A percentile compares a stretch with the other conserved stretches of the same genome.
phyloP scores from a whole-genome alignment of 164 flowering plant species.

The Saururus chinensis region DNA sequence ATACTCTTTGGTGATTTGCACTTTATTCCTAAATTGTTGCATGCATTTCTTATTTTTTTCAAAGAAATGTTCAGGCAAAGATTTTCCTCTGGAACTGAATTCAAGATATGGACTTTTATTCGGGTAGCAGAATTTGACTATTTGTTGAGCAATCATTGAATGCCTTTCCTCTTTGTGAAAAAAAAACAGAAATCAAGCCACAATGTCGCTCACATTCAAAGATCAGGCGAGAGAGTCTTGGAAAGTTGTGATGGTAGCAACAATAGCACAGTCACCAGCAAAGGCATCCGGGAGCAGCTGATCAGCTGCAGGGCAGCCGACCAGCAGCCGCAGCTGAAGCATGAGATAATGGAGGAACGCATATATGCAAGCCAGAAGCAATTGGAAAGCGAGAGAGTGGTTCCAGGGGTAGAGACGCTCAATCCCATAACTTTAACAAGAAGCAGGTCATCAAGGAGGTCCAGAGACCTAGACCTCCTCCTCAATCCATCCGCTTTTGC shows the following conservation, averaged over 20 bases:
- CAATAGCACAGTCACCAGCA: not conserved
- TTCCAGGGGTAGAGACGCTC: slow-evolving; percentile 18
- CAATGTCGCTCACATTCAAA: slow-evolving; percentile 14
- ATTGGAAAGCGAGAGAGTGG: slow-evolving; percentile 8
- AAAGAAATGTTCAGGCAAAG: no score
- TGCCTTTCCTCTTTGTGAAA: not conserved
- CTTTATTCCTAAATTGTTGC: no score
- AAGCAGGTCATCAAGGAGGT: slow-evolving; percentile 39
- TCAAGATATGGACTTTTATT: no score
- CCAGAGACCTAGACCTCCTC: slow-evolving; percentile 39
- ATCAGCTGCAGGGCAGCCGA: slow-evolving; percentile 2
- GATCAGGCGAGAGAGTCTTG: slow-evolving; percentile 17
- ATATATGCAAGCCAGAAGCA: slow-evolving; percentile 9
- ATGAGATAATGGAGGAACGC: slow-evolving; percentile 10
- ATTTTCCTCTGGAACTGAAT: no score
- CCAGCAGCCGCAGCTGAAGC: slow-evolving; percentile 9
- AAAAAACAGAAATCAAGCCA: slow-evolving; percentile 4
- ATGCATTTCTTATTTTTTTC: no score
- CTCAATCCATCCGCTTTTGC: slow-evolving; percentile 45
- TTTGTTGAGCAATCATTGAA: not conserved
- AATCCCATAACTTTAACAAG: slow-evolving; percentile 32
- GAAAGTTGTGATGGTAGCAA: slow-evolving; percentile 2
- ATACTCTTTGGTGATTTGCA: no score
- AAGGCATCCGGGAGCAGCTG: slow-evolving; percentile 4
- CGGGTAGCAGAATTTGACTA: not conserved